Evolutionary conservation across 208 protist genomes (phyloP).

Genomic region (Hexamita inflata): DNA sequence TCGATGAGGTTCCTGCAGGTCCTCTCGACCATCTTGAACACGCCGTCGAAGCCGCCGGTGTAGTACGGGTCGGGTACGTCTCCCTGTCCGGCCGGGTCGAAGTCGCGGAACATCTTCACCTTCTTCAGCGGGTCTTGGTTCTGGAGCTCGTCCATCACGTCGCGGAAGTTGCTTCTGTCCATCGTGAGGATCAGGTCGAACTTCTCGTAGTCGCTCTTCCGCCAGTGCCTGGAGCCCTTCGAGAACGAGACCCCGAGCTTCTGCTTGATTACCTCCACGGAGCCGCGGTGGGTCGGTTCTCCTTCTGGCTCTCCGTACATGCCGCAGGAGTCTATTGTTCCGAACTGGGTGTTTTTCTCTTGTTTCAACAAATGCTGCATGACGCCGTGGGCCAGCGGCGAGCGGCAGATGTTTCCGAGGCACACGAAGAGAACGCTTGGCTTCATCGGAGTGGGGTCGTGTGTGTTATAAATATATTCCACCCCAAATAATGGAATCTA

Average conservation of each 20-base stretch:
- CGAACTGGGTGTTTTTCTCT: not conserved
- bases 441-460: too few relatives aligned
- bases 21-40: not conserved
- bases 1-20: not conserved
- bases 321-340: constrained; percentile 36
- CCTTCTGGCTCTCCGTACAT: constrained; percentile 32
- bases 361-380: constrained; percentile 19
- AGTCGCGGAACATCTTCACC: not conserved
- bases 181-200: constrained; percentile 40
- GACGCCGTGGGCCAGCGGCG: constrained; percentile 36
- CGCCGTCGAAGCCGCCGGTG: not conserved
- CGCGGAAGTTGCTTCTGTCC: constrained; percentile 29
- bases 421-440: constrained; percentile 44
- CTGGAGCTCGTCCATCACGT: constrained; percentile 2
- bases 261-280: constrained; percentile 11
- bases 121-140: not conserved
- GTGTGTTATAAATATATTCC: too few relatives aligned
- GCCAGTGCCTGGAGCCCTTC: constrained; percentile 34
- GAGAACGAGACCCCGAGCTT: constrained; percentile 8
- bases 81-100: constrained; percentile 2
- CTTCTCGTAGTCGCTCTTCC: constrained; percentile 33
- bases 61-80: constrained; percentile 26
- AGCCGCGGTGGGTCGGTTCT: constrained; percentile 14
- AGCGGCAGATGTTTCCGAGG: constrained; percentile 43
- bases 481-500: too few relatives aligned